These are phyloP conservation scores for Scedosporium minutisporum DNA, from an alignment of 2,329 filamentous ascomycete genomes.

Conservation along the genomic window DNA sequence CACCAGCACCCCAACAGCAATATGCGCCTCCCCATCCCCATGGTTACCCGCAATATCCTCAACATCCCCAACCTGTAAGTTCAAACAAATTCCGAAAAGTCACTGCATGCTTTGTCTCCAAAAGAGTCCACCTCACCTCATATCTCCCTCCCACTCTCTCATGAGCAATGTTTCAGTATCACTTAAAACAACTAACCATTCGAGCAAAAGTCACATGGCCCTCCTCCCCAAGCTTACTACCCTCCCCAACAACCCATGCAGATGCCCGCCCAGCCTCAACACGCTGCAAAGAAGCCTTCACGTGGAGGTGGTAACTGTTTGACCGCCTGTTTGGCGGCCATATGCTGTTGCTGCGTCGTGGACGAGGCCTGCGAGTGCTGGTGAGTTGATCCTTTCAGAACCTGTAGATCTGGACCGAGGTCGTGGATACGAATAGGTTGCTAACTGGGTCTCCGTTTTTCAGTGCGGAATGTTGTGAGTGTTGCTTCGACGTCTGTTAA, in stretches of 20 bases:
- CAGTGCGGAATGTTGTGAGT: slow-evolving; percentile 33
- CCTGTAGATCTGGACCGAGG: no score
- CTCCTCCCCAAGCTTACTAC: slow-evolving; percentile 21
- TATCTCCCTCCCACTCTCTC: not conserved
- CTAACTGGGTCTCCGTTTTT: not conserved
- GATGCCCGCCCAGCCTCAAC: slow-evolving; percentile 22
- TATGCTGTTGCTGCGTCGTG: slow-evolving; percentile 41
- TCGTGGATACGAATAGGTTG: not conserved
- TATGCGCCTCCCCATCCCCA: slow-evolving; percentile 1
- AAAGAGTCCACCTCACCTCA: not conserved
- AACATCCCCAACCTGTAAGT: slow-evolving; percentile 30
- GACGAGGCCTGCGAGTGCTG: slow-evolving; percentile 43
- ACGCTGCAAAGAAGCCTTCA: slow-evolving; percentile 24
- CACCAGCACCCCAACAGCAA: slow-evolving; percentile 1
- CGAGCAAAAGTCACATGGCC: slow-evolving; percentile 15
- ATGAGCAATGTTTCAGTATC: no score
- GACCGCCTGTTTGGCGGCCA: slow-evolving; percentile 34
- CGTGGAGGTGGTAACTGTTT: slow-evolving; percentile 32
- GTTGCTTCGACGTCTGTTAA: slow-evolving; percentile 18
- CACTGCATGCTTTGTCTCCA: not conserved
- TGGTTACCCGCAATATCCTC: slow-evolving; percentile 19
- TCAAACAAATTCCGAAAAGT: not conserved
- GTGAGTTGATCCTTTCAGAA: slow-evolving; percentile 19
- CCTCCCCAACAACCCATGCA: slow-evolving; percentile 27
- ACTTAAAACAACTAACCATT: not conserved